These are phyloP conservation scores for Solidago caesia DNA, from an alignment of 129 eudicot species.

Conservation along the genomic window DNA sequence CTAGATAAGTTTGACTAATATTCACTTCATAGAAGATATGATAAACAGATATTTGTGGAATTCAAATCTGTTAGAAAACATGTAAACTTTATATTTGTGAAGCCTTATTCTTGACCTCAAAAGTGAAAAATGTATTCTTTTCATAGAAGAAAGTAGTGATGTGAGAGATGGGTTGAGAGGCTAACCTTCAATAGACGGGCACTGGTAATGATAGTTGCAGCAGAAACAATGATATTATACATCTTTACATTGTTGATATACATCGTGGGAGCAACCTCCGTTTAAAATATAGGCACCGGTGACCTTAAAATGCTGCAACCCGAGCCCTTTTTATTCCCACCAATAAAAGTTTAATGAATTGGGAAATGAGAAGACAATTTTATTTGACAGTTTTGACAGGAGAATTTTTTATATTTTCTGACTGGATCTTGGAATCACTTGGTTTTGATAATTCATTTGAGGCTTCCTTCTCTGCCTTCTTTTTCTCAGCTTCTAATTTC, in stretches of 20 bases:
- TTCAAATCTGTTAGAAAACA: no score
- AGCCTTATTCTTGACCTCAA: neutral
- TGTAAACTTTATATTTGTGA: neutral
- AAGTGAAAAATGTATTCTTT: neutral
- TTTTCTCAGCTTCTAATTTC: conserved; percentile 68
- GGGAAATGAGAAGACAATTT: conserved; percentile 3
- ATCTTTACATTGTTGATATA: conserved; percentile 29
- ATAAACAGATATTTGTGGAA: no score
- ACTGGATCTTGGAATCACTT: conserved; percentile 33
- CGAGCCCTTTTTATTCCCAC: conserved; percentile 19
- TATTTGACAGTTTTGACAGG: conserved; percentile 34
- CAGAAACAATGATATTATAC: conserved; percentile 17
- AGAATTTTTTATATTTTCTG: conserved; percentile 31
- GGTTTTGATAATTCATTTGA: conserved; percentile 37
- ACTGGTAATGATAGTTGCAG: conserved; percentile 14
- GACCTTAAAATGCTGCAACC: conserved; percentile 12
- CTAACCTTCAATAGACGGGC: conserved; percentile 24
- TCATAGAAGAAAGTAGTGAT: neutral
- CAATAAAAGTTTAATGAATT: neutral
- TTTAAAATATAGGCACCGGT: neutral
- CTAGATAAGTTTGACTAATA: neutral
- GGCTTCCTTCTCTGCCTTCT: conserved; percentile 49
- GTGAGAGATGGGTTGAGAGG: conserved; percentile 17
- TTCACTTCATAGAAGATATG: neutral
- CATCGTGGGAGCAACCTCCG: conserved; percentile 6